These are phyloP conservation scores for Verticillium longisporum DNA, from an alignment of 2,329 filamentous ascomycete species.

Conservation along the genomic window DNA sequence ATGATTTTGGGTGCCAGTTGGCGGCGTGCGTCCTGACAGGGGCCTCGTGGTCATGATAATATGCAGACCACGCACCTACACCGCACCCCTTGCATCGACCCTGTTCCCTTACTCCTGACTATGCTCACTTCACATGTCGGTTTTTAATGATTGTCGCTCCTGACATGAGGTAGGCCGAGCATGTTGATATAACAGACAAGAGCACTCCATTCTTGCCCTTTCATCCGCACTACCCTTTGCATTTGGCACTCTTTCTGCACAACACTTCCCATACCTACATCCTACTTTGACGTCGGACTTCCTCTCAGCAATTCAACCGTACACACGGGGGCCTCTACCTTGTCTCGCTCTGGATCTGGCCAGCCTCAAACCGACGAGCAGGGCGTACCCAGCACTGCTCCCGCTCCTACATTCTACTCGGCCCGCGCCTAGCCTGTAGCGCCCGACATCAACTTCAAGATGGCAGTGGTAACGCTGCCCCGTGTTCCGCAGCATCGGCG, in stretches of 20 bases:
- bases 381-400: not conserved
- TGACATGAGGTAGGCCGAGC: not conserved
- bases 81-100: not conserved
- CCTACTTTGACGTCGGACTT: too few species aligned
- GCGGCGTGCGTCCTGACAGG: not conserved
- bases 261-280: not conserved
- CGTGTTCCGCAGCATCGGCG: not conserved
- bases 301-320: too few species aligned
- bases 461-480: not conserved
- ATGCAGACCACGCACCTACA: not conserved
- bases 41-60: not conserved
- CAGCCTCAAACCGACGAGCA: not conserved
- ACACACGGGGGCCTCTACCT: not conserved
- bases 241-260: not conserved
- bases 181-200: not conserved
- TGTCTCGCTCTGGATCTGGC: not conserved
- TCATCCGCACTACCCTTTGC: not conserved
- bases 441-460: not conserved
- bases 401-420: not conserved
- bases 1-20: not conserved
- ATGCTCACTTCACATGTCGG: not conserved
- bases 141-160: not conserved
- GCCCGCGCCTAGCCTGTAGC: not conserved
- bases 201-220: not conserved
- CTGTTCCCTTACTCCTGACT: not conserved